Base-by-base conservation (phyloP, 2,329 filamentous ascomycete genomes). In the Cordyceps pruinosa region DNA sequence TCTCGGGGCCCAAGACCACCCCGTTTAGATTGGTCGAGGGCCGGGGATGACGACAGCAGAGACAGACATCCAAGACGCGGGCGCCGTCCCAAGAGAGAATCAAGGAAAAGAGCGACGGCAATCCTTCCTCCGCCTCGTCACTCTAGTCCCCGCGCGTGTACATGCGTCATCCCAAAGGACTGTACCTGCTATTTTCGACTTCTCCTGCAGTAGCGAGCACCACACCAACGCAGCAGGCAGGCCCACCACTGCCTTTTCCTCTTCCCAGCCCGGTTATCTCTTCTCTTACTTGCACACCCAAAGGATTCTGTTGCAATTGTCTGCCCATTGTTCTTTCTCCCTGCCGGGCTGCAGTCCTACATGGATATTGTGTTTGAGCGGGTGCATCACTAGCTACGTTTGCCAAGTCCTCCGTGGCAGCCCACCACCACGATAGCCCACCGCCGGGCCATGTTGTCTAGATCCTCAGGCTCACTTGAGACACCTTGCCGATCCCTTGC, bases 141-240 rank as follows among this genome's bases (percentile, higher is more conserved):
- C 19, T 41, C 15, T 12, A 26, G 47, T 19, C 21, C 19, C 19
- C n/a, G n/a, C 28, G 39, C 15, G 39, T 44, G 50, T 44, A n/a
- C 21, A 25, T 42, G 39, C 19, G 37, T 44, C 50, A 44, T 30
- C 13, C 28, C 5, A 13, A 12, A 23, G n/a, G n/a, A 25, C 26
- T n/a, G n/a, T n/a, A 44, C 39, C 28, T 53, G 19, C 50, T 53
- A 13, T 44, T 53, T 53, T 44, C 50, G 39, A 53, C 26, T 44
- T 53, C 19, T 53, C 39, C 37, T 35, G 50, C 50, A 52, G 49
- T 26, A 28, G 19, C 19, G 32, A 21, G 35, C 12, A 21, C 26
- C 25, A 51, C 47, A 34, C 39, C 28, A 44, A 12, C 28, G 17
- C 21, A 19, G 23, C 2, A n/a, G n/a, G n/a, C n/a, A n/a, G 28